Conservation (phyloP, 73 alveolate species). For the Stentor coeruleus region DNA sequence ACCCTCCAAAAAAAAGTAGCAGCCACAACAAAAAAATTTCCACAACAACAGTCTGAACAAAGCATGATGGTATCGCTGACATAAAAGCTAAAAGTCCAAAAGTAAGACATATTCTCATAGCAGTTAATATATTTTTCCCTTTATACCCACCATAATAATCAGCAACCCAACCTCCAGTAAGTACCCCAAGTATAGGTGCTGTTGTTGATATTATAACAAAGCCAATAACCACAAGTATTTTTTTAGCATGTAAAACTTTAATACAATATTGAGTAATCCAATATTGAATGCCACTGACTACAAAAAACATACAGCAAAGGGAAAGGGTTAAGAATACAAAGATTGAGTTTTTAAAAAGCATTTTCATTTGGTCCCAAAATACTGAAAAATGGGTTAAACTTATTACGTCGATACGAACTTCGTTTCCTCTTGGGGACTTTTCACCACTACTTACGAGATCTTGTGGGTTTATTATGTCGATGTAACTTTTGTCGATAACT, state of each 20-base stretch:
- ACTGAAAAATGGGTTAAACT: neutral
- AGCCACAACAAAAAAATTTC: constrained; percentile 76
- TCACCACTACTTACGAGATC: constrained; percentile 32
- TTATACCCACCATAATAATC: constrained; percentile 89
- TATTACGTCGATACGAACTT: constrained; percentile 22
- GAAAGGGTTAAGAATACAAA: constrained; percentile 68
- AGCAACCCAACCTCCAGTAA: constrained; percentile 81
- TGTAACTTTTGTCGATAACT: constrained; percentile 57
- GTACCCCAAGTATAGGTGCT: constrained; percentile 90
- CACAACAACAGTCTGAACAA: constrained; percentile 51
- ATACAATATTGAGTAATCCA: constrained; percentile 79
- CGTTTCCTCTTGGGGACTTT: constrained; percentile 26
- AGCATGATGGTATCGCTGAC: constrained; percentile 79
- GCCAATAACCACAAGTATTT: constrained; percentile 56
- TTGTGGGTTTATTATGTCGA: constrained; percentile 58
- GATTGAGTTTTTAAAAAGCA: constrained; percentile 44
- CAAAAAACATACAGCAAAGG: constrained; percentile 81
- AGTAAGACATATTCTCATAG: constrained; percentile 69
- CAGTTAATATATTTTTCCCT: constrained; percentile 77
- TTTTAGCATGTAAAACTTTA: constrained; percentile 60
- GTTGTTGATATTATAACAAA: constrained; percentile 70
- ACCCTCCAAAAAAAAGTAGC: constrained; percentile 90
- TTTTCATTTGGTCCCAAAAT: constrained; percentile 24
- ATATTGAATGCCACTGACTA: constrained; percentile 90
- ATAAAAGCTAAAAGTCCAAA: constrained; percentile 77